Percentiles rank a stretch among this genome's conserved stretches.
These are phyloP conservation scores for sunflower (Helianthus annuus) DNA, from an alignment of 129 eudicot genomes.

Conservation along the genomic window DNA sequence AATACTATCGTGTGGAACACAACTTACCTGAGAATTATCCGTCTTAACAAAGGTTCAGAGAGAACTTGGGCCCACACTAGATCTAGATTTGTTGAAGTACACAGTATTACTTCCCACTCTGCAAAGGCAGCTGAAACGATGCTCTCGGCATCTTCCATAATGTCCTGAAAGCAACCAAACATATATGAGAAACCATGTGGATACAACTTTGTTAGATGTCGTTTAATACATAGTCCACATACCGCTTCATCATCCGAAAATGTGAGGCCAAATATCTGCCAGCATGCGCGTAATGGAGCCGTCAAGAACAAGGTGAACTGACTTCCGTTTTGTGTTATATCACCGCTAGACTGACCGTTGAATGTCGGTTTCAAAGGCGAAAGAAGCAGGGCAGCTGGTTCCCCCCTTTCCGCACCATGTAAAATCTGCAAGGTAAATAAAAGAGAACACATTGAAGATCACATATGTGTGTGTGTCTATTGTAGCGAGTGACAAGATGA, in stretches of 20 bases:
- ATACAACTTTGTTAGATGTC: not conserved
- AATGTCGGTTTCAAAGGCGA: constrained; percentile 80
- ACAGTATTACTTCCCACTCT: constrained; percentile 86
- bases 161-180: constrained; percentile 47
- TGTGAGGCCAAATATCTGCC: constrained; percentile 73
- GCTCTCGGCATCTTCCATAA: constrained; percentile 62
- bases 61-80: constrained; percentile 92
- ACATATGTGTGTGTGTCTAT: not conserved
- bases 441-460: not conserved
- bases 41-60: constrained; percentile 78
- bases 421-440: constrained; percentile 59
- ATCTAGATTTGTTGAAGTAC: constrained; percentile 67
- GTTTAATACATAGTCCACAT: constrained; percentile 10
- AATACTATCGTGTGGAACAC: not conserved
- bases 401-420: constrained; percentile 96
- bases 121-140: constrained; percentile 75
- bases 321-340: constrained; percentile 59
- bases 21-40: constrained; percentile 80
- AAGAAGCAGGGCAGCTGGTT: constrained; percentile 78
- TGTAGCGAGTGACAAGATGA: too few relatives aligned
- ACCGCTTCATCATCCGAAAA: constrained; percentile 53
- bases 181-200: constrained; percentile 15
- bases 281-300: constrained; percentile 89
- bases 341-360: constrained; percentile 51
- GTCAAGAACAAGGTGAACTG: constrained; percentile 90